These are phyloP conservation scores for Colletotrichum acutatum DNA, from an alignment of 2,329 filamentous ascomycete genomes.

Conservation along the genomic window DNA sequence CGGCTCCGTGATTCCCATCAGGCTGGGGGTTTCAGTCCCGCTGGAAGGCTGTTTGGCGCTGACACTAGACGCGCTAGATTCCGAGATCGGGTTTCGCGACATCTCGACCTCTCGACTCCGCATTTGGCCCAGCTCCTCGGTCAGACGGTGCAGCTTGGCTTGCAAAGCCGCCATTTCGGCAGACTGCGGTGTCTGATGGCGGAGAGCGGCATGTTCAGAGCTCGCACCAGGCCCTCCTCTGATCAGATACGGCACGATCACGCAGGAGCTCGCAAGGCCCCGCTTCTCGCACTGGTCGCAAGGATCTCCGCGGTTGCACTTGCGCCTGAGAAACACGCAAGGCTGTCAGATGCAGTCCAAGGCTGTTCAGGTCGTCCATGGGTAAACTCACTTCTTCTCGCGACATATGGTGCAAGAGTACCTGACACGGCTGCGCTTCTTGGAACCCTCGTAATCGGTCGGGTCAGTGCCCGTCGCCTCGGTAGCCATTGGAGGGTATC, in stretches of 20 bases:
- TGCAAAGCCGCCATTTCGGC: constrained; percentile 1
- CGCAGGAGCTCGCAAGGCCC: constrained; percentile 40
- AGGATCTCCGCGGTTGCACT: constrained; percentile 45
- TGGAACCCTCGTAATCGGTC: constrained; percentile 34
- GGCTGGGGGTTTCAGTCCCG: not conserved
- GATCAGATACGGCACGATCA: constrained; percentile 41
- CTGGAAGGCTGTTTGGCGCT: not conserved
- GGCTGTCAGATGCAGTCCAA: not conserved
- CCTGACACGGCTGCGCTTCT: constrained; percentile 45
- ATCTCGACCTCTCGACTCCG: not conserved
- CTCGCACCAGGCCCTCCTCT: constrained; percentile 17
- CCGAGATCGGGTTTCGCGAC: constrained; percentile 6
- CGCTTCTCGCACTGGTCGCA: constrained; percentile 47
- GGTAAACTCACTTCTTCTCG: constrained; percentile 44
- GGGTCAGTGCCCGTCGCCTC: constrained; percentile 52
- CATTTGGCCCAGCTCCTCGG: not conserved
- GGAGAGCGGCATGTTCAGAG: constrained; percentile 36
- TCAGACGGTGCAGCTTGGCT: not conserved
- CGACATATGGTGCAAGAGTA: constrained; percentile 48
- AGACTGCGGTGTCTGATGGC: not conserved
- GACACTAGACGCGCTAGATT: constrained; percentile 11
- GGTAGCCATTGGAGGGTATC: not conserved
- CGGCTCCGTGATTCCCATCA: constrained; percentile 15
- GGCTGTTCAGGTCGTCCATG: not conserved
- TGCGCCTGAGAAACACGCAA: constrained; percentile 39